These are phyloP conservation scores for Termitomyces sp. DNA, from an alignment of 768 basidiomycete genomes.

Conservation along the genomic window DNA sequence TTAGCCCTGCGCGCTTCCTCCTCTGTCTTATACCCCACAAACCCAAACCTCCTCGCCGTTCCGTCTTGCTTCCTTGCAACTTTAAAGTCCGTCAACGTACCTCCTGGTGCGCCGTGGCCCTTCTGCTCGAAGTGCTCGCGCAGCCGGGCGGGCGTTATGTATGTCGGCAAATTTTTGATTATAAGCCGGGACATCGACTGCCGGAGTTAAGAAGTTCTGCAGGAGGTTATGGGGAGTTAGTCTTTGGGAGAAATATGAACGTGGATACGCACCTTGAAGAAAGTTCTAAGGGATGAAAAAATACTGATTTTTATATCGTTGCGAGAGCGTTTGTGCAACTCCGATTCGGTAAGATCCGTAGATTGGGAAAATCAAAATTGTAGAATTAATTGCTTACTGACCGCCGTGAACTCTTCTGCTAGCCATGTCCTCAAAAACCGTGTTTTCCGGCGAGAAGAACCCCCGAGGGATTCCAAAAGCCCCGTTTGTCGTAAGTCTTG, in stretches of 20 bases:
- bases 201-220: not conserved
- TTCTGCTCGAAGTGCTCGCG: conserved; percentile 62
- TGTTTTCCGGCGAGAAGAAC: conserved; percentile 44
- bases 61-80: conserved; percentile 74
- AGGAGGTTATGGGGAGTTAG: not conserved
- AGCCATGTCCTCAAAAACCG: conserved; percentile 11
- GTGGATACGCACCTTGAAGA: too few relatives aligned
- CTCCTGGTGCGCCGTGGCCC: conserved; percentile 50
- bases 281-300: conserved; percentile 12
- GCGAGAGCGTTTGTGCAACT: conserved; percentile 5
- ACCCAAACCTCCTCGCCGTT: conserved; percentile 82
- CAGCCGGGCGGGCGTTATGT: conserved; percentile 58
- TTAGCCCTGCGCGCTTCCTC: conserved; percentile 68
- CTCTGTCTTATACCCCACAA: conserved; percentile 83
- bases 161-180: conserved; percentile 73
- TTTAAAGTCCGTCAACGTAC: conserved; percentile 81
- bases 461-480: conserved; percentile 93
- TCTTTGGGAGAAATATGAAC: not conserved
- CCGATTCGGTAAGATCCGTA: conserved; percentile 22
- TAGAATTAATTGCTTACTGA: too few relatives aligned
- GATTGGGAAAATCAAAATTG: not conserved
- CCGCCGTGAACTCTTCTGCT: too few relatives aligned
- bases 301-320: conserved; percentile 9
- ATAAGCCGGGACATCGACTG: conserved; percentile 72
- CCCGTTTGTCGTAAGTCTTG: conserved; percentile 71